A percentile compares a stretch with the other conserved stretches of the same genome.
These are phyloP conservation scores for Meripilus lineatus DNA, from an alignment of 1,284 basidiomycete species.

Conservation along the genomic window DNA sequence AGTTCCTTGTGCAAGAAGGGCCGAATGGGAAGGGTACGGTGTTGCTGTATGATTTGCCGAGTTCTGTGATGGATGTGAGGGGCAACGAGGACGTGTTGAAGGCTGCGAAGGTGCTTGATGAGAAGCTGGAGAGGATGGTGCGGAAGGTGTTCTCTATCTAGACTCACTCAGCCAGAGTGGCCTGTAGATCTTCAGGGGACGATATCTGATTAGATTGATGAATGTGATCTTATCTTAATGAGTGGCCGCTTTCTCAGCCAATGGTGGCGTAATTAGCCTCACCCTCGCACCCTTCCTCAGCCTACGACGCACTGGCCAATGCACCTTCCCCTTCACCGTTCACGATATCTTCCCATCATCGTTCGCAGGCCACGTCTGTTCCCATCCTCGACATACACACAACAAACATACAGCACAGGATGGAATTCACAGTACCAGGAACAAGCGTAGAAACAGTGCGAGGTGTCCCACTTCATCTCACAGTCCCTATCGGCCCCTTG, in stretches of 20 bases:
- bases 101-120: constrained; percentile 36
- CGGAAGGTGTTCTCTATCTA: constrained; percentile 15
- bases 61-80: constrained; percentile 30
- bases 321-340: not conserved
- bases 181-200: not conserved
- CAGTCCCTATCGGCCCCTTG: too few species aligned
- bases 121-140: constrained; percentile 41
- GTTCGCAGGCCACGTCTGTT: too few species aligned
- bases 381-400: too few species aligned
- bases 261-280: not conserved
- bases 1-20: constrained; percentile 41
- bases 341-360: too few species aligned
- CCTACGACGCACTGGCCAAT: not conserved
- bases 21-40: constrained; percentile 33
- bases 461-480: constrained; percentile 26
- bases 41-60: constrained; percentile 46
- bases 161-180: too few species aligned
- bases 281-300: not conserved
- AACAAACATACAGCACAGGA: too few species aligned
- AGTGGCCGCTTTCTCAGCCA: not conserved
- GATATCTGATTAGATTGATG: not conserved
- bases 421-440: too few species aligned
- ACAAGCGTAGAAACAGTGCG: constrained; percentile 39
- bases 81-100: constrained; percentile 29
- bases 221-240: not conserved